A percentile compares a stretch with the other conserved stretches of the same genome.
Conservation (phyloP, 345 rosid genomes). For the Populus nigra region DNA sequence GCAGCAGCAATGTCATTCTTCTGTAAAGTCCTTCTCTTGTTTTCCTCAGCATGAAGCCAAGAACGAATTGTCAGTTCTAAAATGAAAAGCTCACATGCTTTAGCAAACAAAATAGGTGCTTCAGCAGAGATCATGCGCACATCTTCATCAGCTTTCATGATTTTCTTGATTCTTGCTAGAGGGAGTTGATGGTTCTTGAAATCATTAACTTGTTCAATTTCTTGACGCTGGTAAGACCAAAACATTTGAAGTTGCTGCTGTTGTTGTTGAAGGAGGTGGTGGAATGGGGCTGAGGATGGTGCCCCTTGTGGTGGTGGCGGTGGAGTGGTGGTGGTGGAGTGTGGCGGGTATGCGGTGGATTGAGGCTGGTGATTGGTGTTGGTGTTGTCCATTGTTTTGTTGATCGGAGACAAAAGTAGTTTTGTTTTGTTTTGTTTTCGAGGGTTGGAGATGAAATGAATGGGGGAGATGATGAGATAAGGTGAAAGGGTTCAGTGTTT, state of each 20-base stretch:
- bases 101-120: constrained; percentile 86
- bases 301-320: constrained; percentile 26
- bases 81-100: constrained; percentile 95
- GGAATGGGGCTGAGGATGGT: constrained; percentile 51
- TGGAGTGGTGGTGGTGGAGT: constrained; percentile 25
- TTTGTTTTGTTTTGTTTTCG: neutral
- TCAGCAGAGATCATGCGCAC: constrained; percentile 99
- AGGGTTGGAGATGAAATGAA: constrained; percentile 3
- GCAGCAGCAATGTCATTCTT: constrained; percentile 95
- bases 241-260: constrained; percentile 90
- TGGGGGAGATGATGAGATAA: constrained; percentile 18
- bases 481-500: neutral
- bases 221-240: constrained; percentile 86
- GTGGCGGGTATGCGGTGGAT: constrained; percentile 59
- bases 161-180: constrained; percentile 90
- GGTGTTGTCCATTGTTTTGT: constrained; percentile 26
- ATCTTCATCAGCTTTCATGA: constrained; percentile 98
- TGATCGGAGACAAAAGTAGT: neutral
- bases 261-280: constrained; percentile 86
- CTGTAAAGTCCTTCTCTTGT: constrained; percentile 87
- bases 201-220: constrained; percentile 87
- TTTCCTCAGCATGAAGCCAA: constrained; percentile 98
- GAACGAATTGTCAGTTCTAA: constrained; percentile 91
- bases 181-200: constrained; percentile 98
- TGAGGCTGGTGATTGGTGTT: constrained; percentile 39